Evolutionary conservation across 2,329 filamentous ascomycete genomes (phyloP).

Genomic region (Fusarium nisikadoi): DNA sequence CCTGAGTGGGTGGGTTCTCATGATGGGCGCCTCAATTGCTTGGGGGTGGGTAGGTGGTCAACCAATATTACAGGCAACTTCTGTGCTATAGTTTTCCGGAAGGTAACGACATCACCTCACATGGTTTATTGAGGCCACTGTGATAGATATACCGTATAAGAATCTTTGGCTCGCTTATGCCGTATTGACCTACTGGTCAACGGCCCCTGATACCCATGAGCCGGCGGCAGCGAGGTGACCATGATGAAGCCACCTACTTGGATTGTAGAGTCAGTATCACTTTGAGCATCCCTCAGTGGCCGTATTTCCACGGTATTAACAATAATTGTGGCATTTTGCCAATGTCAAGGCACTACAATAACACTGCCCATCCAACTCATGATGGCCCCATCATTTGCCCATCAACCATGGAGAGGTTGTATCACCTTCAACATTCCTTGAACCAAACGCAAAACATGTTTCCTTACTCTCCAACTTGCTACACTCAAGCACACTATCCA

Average conservation of each 20-base stretch:
- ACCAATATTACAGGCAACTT: not conserved
- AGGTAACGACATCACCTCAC: not conserved
- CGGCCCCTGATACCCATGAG: not conserved
- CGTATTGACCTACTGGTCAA: not conserved
- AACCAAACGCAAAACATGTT: not conserved
- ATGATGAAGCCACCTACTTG: slow-evolving; percentile 4
- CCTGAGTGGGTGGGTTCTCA: not conserved
- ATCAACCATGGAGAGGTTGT: not conserved
- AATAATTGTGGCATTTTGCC: not conserved
- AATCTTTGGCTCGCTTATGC: not conserved
- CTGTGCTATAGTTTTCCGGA: not conserved
- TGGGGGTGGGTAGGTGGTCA: too few relatives aligned
- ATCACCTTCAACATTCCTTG: not conserved
- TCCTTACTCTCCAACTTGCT: not conserved
- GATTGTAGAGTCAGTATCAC: not conserved
- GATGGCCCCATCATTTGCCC: slow-evolving; percentile 1
- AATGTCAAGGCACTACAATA: not conserved
- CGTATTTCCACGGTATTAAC: too few relatives aligned
- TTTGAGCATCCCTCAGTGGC: not conserved
- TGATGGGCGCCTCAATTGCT: not conserved
- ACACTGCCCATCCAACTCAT: slow-evolving; percentile 1
- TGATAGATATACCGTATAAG: not conserved
- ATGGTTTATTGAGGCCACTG: not conserved
- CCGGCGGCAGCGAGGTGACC: not conserved
- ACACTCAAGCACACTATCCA: not conserved